Evolutionary conservation across 371 early-diverging fungal genomes (phyloP), one percentile per base, ranked within the genome.

Genomic region (Mucor ambiguus): DNA sequence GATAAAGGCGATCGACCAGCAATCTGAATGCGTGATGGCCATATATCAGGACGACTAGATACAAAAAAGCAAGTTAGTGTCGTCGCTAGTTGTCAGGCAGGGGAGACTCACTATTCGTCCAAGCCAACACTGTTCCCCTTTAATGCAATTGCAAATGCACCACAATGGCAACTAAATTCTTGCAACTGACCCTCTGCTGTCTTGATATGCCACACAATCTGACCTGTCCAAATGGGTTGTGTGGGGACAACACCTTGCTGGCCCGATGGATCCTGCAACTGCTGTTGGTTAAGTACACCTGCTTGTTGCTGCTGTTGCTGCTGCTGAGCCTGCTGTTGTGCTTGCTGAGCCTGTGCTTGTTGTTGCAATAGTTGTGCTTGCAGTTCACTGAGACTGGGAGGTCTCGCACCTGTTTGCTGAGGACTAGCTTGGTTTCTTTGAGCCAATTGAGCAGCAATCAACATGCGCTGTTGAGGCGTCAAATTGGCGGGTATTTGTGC

Each of bases 181-280:
- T 85, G 70, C 58, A 72, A 24, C 29, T 75, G 61, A 12, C 76
- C 81, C 38, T 80, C 75, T 28, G 55, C 74, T 3, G 62, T 72
- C 44, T 79, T 83, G 55, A 83, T 75, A 63, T 78, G 83, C 86
- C 88, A 87, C 1, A 85, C 77, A 61, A 86, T 79, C 22, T 86
- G 83, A 9, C 88, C 88, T 4, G 77, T 78, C 88, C 88, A 86
- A 9, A 86, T 70, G 0, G 86, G 81, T 11, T 78, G 77, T 3
- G 72, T 61, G 2, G 83, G 80, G 1, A 64, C 29, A 69, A 56
- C 4, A 16, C 49, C 52, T 32, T 77, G 76, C 18, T 76, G 77
- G 26, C 58, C 78, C 58, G 38, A 72, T 41, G 61, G 61, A 8
- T 58, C 54, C 12, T 60, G 66, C 6, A 26, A 20, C 10, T 44